Percentiles rank a stretch among this genome's conserved stretches.
These are phyloP conservation scores for Geum urbanum DNA, from an alignment of 306 rosid species.

Conservation along the genomic window DNA sequence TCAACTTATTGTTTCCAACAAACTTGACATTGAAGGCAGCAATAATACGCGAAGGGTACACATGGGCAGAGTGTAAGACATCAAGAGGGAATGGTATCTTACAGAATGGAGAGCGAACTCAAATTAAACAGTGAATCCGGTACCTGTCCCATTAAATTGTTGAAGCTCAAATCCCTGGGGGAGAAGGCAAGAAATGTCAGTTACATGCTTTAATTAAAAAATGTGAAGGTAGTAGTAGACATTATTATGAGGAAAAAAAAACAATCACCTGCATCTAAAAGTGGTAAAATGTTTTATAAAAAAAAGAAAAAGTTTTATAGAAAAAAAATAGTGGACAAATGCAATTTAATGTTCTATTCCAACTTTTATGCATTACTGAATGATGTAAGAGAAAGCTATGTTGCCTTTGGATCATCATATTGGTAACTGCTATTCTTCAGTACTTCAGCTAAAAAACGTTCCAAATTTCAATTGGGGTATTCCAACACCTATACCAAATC, in stretches of 20 bases:
- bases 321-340: neutral
- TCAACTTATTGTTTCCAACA: slow-evolving; percentile 73
- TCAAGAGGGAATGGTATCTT: slow-evolving; percentile 27
- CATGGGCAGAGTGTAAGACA: slow-evolving; percentile 9
- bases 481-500: neutral
- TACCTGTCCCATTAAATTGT: slow-evolving; percentile 55
- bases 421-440: neutral
- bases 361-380: neutral
- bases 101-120: slow-evolving; percentile 56
- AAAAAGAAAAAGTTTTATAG: neutral
- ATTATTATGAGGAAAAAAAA: neutral
- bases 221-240: neutral
- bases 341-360: neutral
- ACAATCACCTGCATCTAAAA: neutral
- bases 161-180: slow-evolving; percentile 90
- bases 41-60: slow-evolving; percentile 11
- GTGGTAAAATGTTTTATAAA: neutral
- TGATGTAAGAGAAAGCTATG: neutral
- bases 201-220: neutral
- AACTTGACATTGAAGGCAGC: slow-evolving; percentile 35
- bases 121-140: slow-evolving; percentile 57
- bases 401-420: neutral
- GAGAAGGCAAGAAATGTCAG: slow-evolving; percentile 7
- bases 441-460: neutral
- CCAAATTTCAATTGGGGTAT: neutral